These are phyloP conservation scores for Acanthamoeba lenticulata DNA, from an alignment of 208 protist genomes.

Conservation along the genomic window DNA sequence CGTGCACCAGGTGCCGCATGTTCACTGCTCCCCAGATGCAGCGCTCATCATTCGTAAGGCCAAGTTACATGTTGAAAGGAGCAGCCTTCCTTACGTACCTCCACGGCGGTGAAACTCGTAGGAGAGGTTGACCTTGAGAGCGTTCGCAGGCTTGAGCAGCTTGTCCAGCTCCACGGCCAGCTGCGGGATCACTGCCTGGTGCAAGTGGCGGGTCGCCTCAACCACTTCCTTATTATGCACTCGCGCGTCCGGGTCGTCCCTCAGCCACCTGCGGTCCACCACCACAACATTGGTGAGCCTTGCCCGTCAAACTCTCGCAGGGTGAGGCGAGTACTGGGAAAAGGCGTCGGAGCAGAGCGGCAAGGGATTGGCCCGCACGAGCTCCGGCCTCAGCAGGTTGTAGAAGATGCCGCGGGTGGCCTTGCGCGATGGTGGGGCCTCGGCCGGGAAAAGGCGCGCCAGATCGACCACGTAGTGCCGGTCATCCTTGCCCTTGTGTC, in stretches of 20 bases:
- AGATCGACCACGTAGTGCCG: slow-evolving; percentile 60
- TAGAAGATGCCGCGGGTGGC: slow-evolving; percentile 57
- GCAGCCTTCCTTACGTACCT: not conserved
- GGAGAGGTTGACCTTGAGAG: slow-evolving; percentile 23
- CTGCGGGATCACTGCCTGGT: not conserved
- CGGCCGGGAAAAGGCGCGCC: slow-evolving; percentile 58
- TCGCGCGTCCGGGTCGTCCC: not conserved
- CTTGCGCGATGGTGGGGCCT: not conserved
- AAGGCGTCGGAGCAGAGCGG: slow-evolving; percentile 64
- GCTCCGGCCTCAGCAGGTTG: slow-evolving; percentile 66
- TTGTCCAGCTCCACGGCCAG: slow-evolving; percentile 28
- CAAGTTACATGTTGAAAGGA: not conserved
- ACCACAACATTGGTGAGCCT: too few species aligned
- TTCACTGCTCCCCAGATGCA: not conserved
- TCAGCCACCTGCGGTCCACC: not conserved
- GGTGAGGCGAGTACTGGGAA: slow-evolving; percentile 35
- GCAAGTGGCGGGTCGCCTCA: not conserved
- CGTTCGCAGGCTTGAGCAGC: not conserved
- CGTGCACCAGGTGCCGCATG: slow-evolving; percentile 27
- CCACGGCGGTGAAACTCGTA: slow-evolving; percentile 42
- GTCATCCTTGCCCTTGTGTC: slow-evolving; percentile 45
- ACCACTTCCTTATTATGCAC: slow-evolving; percentile 47
- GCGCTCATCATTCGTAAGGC: not conserved
- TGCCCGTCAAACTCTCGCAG: too few species aligned
- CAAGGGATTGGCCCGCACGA: slow-evolving; percentile 30